A percentile compares a stretch with the other conserved stretches of the same genome.
Evolutionary conservation across 352 stramenopile genomes (phyloP).

Genomic region (Phytophthora pluvialis): DNA sequence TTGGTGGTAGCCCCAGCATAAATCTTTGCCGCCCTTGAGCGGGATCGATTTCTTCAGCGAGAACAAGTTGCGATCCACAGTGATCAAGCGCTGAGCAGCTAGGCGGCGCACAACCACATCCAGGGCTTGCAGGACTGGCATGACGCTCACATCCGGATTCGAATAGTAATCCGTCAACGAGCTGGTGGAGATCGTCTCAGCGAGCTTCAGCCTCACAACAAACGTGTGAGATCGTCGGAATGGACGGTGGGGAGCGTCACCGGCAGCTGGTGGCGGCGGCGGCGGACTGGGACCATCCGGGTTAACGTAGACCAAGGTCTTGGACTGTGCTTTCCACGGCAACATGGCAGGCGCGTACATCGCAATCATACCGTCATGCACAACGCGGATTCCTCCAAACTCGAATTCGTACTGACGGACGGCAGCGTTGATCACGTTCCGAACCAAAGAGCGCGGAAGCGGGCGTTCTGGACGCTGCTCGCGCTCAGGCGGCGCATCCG

Average conservation of each 20-base stretch:
- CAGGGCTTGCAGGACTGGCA: slow-evolving; percentile 65
- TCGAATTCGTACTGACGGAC: slow-evolving; percentile 47
- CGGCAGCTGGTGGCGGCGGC: neutral
- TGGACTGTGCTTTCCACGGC: too few species aligned
- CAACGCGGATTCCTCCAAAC: slow-evolving; percentile 51
- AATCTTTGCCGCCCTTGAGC: slow-evolving; percentile 64
- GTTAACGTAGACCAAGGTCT: slow-evolving; percentile 51
- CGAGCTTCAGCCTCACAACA: slow-evolving; percentile 64
- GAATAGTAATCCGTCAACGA: slow-evolving; percentile 45
- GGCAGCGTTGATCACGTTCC: slow-evolving; percentile 63
- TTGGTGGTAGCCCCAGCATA: slow-evolving; percentile 80
- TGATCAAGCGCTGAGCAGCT: slow-evolving; percentile 56
- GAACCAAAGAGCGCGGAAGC: slow-evolving; percentile 47
- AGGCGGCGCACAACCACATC: slow-evolving; percentile 67
- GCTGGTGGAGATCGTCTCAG: slow-evolving; percentile 52
- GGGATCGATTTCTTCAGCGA: slow-evolving; percentile 47
- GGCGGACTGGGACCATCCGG: slow-evolving; percentile 28
- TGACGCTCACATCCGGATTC: slow-evolving; percentile 59
- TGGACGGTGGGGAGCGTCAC: slow-evolving; percentile 15
- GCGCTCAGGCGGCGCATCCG: slow-evolving; percentile 24
- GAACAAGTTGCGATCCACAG: slow-evolving; percentile 74
- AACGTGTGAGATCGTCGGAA: slow-evolving; percentile 48
- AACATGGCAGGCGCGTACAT: slow-evolving; percentile 20
- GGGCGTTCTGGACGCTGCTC: slow-evolving; percentile 34
- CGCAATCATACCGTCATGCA: slow-evolving; percentile 65